Evolutionary conservation across 2,329 filamentous ascomycete genomes (phyloP), one percentile per base, ranked within the genome.

Genomic region (Fusarium lyarnte): DNA sequence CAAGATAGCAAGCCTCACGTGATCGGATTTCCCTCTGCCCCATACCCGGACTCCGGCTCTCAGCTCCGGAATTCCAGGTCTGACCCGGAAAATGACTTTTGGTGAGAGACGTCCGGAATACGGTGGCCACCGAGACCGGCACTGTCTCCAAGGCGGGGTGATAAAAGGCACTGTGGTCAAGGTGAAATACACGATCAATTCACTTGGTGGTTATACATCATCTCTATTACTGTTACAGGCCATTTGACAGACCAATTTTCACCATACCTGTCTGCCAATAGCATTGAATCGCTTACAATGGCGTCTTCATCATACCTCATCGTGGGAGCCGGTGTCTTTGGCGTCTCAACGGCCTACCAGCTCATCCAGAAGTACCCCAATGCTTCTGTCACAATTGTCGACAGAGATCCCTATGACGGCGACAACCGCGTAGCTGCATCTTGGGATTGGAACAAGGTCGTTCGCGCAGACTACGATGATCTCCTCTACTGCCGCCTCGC

Each of bases 321-420:
- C 63, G 81, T 92, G 46, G 91, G 91, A 38, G 88, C 88, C 12
- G 91, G 91, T 47, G 88, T 90, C 35, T 92, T 92, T 76, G 91
- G 90, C 41, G 87, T 87, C 39, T 90, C 88, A 27, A 91, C 90
- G 0, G 91, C 90, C n/a, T 88, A 90, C 66, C 86, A 91, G 67
- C 85, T 92, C 45, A 86, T 87, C 65, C 82, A 83, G 60, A 83
- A 82, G 63, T 84, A 87, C 73, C 84, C 86, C 23, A 76, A 84
- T 38, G 85, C 86, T 2, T 81, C 81, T 5, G 82, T 92, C 58
- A 89, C 85, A 2, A 79, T 92, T 5, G 81, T 92, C 31, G 90
- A 92, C 80, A 86, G 88, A 19, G 83, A 87, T 64, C 82, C 85
- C 5, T 85, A 81, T 49, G 85, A 88, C 29, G 86, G 86, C 3